phyloP scores from a whole-genome alignment of 139 green algal species.

The Chlamydomonas urium region DNA sequence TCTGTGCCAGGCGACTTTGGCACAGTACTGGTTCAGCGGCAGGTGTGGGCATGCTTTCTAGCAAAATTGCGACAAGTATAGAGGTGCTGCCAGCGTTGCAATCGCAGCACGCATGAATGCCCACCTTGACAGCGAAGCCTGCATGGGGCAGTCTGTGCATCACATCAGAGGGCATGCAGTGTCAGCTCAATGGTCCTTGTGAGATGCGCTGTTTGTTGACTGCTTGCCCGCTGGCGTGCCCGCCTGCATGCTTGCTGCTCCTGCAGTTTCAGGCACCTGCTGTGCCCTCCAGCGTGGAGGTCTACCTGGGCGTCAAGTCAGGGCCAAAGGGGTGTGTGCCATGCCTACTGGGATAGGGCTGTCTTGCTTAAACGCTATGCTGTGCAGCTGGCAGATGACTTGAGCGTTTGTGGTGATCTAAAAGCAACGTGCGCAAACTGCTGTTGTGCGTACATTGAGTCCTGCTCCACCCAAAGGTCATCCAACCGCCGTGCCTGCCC shows the following conservation, averaged over 20 bases:
- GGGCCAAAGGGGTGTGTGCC: constrained; percentile 20
- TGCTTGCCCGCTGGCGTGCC: no score
- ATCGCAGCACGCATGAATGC: neutral
- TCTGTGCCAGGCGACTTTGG: constrained; percentile 34
- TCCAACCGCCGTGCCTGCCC: neutral
- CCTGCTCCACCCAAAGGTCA: no score
- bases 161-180: no score
- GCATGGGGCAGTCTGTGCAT: no score
- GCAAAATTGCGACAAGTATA: no score
- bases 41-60: constrained; percentile 13
- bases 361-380: no score
- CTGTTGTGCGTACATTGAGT: no score
- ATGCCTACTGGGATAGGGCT: no score
- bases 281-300: constrained; percentile 27
- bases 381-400: constrained; percentile 26
- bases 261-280: constrained; percentile 7
- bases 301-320: neutral
- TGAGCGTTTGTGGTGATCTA: constrained; percentile 18
- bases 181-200: no score
- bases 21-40: constrained; percentile 12
- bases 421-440: neutral
- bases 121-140: neutral
- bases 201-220: no score
- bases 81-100: no score
- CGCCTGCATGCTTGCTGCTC: no score